A percentile compares a stretch with the other conserved stretches of the same genome.
phyloP scores from a whole-genome alignment of 805 yeast species.

The Candida coquimbonensis region DNA sequence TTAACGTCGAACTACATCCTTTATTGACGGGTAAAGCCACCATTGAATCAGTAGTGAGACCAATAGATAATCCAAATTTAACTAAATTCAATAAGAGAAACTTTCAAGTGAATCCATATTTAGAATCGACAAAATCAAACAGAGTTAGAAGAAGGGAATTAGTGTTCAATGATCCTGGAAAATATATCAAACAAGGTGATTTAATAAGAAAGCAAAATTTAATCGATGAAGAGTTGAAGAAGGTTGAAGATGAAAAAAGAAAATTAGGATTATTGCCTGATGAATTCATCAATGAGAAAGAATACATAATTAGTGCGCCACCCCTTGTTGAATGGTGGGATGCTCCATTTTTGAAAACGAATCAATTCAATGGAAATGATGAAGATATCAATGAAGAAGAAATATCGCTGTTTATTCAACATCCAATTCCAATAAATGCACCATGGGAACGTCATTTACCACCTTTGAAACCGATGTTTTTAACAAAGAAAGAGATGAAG shows the following conservation, averaged over 20 bases:
- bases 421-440: conserved; percentile 62
- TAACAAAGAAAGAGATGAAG: conserved; percentile 74
- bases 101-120: conserved; percentile 30
- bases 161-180: conserved; percentile 39
- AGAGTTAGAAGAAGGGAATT: conserved; percentile 31
- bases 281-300: conserved; percentile 46
- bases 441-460: conserved; percentile 47
- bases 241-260: conserved; percentile 25
- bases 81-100: conserved; percentile 19
- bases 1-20: conserved; percentile 26
- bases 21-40: conserved; percentile 18
- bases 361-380: conserved; percentile 25
- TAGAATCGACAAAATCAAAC: conserved; percentile 9
- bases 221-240: conserved; percentile 28
- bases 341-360: conserved; percentile 37
- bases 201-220: conserved; percentile 34
- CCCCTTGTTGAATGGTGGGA: conserved; percentile 93
- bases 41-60: neutral
- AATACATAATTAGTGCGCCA: conserved; percentile 41
- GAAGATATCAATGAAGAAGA: conserved; percentile 28
- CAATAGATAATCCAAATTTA: conserved; percentile 20
- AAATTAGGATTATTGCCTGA: conserved; percentile 47
- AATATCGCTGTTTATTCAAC: conserved; percentile 69
- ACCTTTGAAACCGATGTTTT: conserved; percentile 39
- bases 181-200: conserved; percentile 38